Conservation (phyloP, 768 basidiomycete genomes). For the Leucosporidium yakuticum region DNA sequence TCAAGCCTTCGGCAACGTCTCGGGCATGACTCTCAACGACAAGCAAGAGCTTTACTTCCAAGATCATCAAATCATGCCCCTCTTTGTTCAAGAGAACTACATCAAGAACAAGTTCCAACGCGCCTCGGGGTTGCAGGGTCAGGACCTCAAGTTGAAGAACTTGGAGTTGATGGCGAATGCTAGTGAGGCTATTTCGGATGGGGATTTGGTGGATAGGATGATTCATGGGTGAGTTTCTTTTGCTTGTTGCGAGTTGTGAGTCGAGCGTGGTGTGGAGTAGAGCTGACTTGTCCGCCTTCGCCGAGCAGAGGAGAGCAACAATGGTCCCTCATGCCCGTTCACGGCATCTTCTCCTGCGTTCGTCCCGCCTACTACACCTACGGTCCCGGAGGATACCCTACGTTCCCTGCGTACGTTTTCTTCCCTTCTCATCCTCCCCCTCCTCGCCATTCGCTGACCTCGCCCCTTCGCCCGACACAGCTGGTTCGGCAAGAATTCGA, state of each 20-base stretch:
- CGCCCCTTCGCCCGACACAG: constrained; percentile 46
- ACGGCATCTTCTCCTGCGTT: constrained; percentile 84
- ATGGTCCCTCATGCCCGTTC: constrained; percentile 89
- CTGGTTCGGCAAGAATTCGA: constrained; percentile 98
- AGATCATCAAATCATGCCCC: constrained; percentile 84
- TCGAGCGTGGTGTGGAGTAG: too few species aligned
- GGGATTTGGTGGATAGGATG: constrained; percentile 83
- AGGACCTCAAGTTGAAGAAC: constrained; percentile 61
- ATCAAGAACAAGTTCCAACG: constrained; percentile 70
- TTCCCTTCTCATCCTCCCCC: background rate
- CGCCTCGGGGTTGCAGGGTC: constrained; percentile 54
- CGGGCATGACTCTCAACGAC: constrained; percentile 72
- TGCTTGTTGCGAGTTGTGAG: background rate
- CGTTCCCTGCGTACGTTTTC: constrained; percentile 22
- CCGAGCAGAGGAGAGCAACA: constrained; percentile 74
- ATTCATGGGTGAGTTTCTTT: constrained; percentile 70
- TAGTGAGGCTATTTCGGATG: constrained; percentile 87
- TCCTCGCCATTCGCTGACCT: background rate
- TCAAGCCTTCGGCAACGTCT: constrained; percentile 76
- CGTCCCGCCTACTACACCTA: constrained; percentile 78
- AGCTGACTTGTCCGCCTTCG: too few species aligned
- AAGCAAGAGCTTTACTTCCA: constrained; percentile 97
- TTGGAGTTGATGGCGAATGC: constrained; percentile 79
- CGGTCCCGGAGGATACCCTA: constrained; percentile 49
- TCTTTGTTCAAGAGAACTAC: constrained; percentile 97